phyloP scores from a whole-genome alignment of 805 yeast species.

The Candida mattraensis region DNA sequence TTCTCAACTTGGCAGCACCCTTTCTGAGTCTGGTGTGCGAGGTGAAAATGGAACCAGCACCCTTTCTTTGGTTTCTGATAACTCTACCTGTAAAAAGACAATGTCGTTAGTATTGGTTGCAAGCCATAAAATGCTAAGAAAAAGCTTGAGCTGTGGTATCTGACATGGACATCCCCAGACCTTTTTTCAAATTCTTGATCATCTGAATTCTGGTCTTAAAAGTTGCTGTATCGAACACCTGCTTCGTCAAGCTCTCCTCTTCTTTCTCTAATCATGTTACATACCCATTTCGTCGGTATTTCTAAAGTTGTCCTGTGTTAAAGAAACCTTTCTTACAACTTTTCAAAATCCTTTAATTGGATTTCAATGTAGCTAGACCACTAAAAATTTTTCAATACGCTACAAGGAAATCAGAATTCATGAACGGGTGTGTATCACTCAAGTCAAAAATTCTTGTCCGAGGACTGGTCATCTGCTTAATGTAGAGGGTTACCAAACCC shows the following conservation, averaged over 20 bases:
- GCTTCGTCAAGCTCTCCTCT: neutral
- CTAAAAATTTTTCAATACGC: constrained; percentile 17
- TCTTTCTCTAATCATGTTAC: constrained; percentile 7
- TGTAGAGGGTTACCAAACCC: too few relatives aligned
- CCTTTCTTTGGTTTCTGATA: constrained; percentile 99
- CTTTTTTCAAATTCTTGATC: too few relatives aligned
- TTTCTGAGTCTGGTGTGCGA: constrained; percentile 99
- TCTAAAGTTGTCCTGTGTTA: constrained; percentile 9
- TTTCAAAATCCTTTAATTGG: constrained; percentile 3
- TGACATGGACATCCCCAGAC: too few relatives aligned
- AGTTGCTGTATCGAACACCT: too few relatives aligned
- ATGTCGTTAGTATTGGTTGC: constrained; percentile 4
- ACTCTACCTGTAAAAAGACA: constrained; percentile 74
- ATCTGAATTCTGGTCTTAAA: too few relatives aligned
- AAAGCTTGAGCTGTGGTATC: too few relatives aligned
- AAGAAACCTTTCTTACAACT: neutral
- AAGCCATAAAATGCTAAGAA: too few relatives aligned
- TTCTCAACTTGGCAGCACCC: constrained; percentile 99
- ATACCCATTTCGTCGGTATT: constrained; percentile 22
- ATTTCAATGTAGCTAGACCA: too few relatives aligned
- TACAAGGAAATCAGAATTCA: too few relatives aligned
- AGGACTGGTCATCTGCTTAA: too few relatives aligned
- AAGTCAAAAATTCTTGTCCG: constrained; percentile 1
- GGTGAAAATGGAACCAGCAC: constrained; percentile 99
- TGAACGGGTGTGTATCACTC: constrained; percentile 7